Base-by-base conservation (phyloP, 352 stramenopile genomes). In the Phytophthora litchii region DNA sequence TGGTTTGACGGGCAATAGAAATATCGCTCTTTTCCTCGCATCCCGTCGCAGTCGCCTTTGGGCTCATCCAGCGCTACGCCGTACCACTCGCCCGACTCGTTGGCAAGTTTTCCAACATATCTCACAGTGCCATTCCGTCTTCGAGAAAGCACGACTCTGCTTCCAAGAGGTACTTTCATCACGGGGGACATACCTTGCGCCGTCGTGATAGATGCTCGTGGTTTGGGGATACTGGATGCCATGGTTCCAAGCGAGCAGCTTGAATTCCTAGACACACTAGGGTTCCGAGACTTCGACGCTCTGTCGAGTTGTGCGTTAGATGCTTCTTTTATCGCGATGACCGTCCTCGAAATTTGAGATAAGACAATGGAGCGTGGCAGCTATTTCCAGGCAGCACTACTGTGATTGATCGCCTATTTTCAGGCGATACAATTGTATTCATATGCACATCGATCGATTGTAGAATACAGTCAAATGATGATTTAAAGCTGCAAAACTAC, bases 21-120 rank as follows among this genome's bases (percentile, higher is more conserved):
- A 56, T 83, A 82, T 16, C 74, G 64, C 14, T 85, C 69, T 36
- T 80, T 81, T 6, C 72, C 63, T 38, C 51, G 71, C n/a, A 63
- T 58, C 3, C 80, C 80, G 36, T 90, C 78, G 32, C 72, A 61
- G 31, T 87, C 68, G 29, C 80, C 80, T 56, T 84, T 88, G 52
- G 78, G 64, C 50, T 90, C 78, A 52, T 90, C 74, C 23, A 90
- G 61, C 3, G 68, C 80, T 32, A 90, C 68, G 46, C 80, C 80
- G 47, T 90, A 90, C 78, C 80, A 90, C 42, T 90, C 80, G 36
- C 80, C 80, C 0, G 64, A 65, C 25, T 85, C 78, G 51, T 72
- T 72, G 13, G 64, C 70, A 36, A 90, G 54, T 59, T 84, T 87
- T 4, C 78, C 80, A 11, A 87, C 71, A 53, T 84, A 88, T n/a